phyloP scores from a whole-genome alignment of 2,329 filamentous ascomycete genomes.

The Pseudogymnoascus sp. region DNA sequence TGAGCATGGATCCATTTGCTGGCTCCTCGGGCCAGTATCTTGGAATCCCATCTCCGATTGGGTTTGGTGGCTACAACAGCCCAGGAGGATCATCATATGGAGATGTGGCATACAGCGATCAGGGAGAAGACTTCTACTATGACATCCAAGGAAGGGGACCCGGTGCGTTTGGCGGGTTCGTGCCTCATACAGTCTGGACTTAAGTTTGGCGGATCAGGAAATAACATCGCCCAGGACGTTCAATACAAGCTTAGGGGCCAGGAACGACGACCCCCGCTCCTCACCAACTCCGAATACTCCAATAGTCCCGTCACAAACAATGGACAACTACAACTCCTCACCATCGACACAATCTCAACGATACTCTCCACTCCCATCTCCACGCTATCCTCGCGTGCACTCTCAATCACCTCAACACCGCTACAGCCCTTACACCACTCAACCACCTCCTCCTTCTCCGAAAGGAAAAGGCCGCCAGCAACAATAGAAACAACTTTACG shows the following conservation, averaged over 20 bases:
- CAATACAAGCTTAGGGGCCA: constrained; percentile 7
- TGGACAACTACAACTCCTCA: constrained; percentile 14
- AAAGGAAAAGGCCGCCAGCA: constrained; percentile 30
- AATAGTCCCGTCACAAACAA: background rate
- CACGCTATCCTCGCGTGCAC: background rate
- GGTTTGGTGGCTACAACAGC: constrained; percentile 46
- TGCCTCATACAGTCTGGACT: constrained; percentile 33
- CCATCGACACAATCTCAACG: constrained; percentile 20
- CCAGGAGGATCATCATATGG: constrained; percentile 57
- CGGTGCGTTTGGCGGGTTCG: constrained; percentile 32
- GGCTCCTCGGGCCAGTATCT: constrained; percentile 54
- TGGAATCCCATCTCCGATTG: constrained; percentile 57
- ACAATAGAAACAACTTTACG: constrained; percentile 21
- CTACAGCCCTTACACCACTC: constrained; percentile 10
- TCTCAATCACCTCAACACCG: constrained; percentile 1
- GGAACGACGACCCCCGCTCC: background rate
- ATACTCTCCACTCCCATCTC: constrained; percentile 20
- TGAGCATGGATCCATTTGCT: constrained; percentile 48
- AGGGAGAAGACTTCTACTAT: constrained; percentile 37
- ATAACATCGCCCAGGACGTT: constrained; percentile 5
- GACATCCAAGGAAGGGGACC: constrained; percentile 27
- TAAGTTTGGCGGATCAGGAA: constrained; percentile 28
- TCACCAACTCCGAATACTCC: background rate
- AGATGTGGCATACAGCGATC: constrained; percentile 55
- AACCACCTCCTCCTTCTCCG: constrained; percentile 16